Percentiles rank a stretch among this genome's conserved stretches.
phyloP scores from a whole-genome alignment of 768 basidiomycete genomes.

The Leucocoprinus leucothites region DNA sequence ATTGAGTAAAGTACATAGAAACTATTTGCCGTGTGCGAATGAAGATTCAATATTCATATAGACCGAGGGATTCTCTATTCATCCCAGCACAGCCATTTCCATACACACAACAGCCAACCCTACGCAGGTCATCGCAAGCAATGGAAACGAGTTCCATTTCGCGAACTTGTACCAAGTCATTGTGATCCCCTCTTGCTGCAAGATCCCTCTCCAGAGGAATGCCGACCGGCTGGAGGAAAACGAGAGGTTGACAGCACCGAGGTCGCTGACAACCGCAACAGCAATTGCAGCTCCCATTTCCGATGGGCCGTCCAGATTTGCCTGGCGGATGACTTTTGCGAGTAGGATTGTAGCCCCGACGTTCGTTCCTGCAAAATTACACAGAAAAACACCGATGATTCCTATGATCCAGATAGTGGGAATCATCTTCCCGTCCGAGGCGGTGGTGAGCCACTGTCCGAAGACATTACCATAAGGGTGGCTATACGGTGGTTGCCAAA shows the following conservation, averaged over 20 bases:
- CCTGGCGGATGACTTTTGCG: constrained; percentile 65
- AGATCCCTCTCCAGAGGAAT: constrained; percentile 75
- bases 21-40: no score
- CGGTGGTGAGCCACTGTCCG: constrained; percentile 61
- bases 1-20: no score
- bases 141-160: constrained; percentile 64
- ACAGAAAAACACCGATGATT: constrained; percentile 67
- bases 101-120: constrained; percentile 71
- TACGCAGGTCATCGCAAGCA: constrained; percentile 63
- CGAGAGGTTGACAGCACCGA: constrained; percentile 87
- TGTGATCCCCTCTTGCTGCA: constrained; percentile 66
- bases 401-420: constrained; percentile 67
- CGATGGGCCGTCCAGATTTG: constrained; percentile 31
- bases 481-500: no score
- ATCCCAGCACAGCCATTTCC: constrained; percentile 59
- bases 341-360: constrained; percentile 90
- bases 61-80: no score
- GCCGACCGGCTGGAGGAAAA: constrained; percentile 89
- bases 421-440: constrained; percentile 36
- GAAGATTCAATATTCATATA: no score
- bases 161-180: constrained; percentile 66
- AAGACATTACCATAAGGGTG: no score
- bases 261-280: constrained; percentile 83
- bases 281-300: constrained; percentile 61
- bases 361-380: constrained; percentile 85